These are phyloP conservation scores for Diaporthe vexans DNA, from an alignment of 2,329 filamentous ascomycete species.

Conservation along the genomic window DNA sequence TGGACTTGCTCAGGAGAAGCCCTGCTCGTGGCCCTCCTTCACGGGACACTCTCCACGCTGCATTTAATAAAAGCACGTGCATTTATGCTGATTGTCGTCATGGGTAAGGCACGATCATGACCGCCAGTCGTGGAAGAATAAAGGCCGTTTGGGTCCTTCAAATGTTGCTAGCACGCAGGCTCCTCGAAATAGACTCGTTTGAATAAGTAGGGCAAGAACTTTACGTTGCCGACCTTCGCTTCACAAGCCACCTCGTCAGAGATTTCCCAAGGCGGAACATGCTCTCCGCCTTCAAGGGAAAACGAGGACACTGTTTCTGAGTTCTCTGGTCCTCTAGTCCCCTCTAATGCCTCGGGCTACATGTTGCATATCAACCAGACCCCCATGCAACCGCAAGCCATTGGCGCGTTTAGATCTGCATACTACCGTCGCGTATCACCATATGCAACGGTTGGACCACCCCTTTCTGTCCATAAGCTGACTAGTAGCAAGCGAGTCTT, in stretches of 20 bases:
- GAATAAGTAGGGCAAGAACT: background rate
- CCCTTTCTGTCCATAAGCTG: background rate
- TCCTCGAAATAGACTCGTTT: background rate
- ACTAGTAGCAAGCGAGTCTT: background rate
- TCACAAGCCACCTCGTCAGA: slow-evolving; percentile 1
- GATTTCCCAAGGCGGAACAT: background rate
- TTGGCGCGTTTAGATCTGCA: slow-evolving; percentile 4
- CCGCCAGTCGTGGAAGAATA: background rate
- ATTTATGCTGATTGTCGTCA: slow-evolving; percentile 11
- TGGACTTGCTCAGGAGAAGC: background rate
- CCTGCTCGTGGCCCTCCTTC: background rate
- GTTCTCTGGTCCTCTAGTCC: background rate
- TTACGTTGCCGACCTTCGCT: background rate
- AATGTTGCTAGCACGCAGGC: background rate
- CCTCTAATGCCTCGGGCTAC: background rate
- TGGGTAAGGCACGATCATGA: background rate
- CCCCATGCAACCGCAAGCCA: slow-evolving; percentile 6
- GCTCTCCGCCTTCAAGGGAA: background rate
- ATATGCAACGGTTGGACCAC: slow-evolving; percentile 21
- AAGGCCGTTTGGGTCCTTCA: too few species aligned
- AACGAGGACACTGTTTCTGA: background rate
- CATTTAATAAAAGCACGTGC: background rate
- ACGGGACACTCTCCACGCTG: too few species aligned
- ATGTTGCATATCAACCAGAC: background rate
- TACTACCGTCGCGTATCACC: slow-evolving; percentile 20